Evolutionary conservation across 2,329 filamentous ascomycete species (phyloP), one percentile per base, ranked within the genome.

Genomic region (Neofusicoccum parvum): DNA sequence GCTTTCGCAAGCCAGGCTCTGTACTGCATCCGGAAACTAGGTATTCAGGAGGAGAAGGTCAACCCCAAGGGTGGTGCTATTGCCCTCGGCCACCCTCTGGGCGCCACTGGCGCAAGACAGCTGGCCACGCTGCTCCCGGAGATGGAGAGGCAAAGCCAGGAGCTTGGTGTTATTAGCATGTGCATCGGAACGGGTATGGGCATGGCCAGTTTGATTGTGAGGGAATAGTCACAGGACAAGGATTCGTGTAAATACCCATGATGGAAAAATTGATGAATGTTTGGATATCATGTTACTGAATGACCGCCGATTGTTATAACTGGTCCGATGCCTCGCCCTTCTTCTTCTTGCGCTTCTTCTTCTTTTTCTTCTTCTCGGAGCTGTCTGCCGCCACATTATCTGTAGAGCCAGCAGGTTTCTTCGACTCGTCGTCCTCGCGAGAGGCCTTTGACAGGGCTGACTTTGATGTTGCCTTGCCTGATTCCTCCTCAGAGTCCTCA

Each of bases 1-100:
- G 87, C 87, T 14, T 89, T 89, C 75, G 87, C 86, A 4, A 85
- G 82, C 56, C 87, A 89, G 73, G 85, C 86, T 45, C 73, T 89
- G 62, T 86, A 96, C 79, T 94, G 90, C 71, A 80, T 94, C 51
- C 82, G 92, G 67, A 85, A 87, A 72, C 75, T 95, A 11, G 90
- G 88, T 0, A 80, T 94, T 20, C 88, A 89, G 70, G 79, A 86
- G 64, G 87, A 86, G 7, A 89, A 86, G 79, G 90, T 97, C 17
- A 98, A 98, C 79, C 92, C 92, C 0, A 93, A 96, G 72, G 94
- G 94, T 67, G 94, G 94, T 37, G 94, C 94, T 2, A 97, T 97
- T 77, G 94, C 94, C n/a, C 80, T 97, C 27, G 94, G 94, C 1
- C 94, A 97, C 77, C 94, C 94, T 5, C 84, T 97, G 1, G 94